A percentile compares a stretch with the other conserved stretches of the same genome.
These are phyloP conservation scores for Trichoderma sp. DNA, from an alignment of 2,329 filamentous ascomycete species.

Conservation along the genomic window DNA sequence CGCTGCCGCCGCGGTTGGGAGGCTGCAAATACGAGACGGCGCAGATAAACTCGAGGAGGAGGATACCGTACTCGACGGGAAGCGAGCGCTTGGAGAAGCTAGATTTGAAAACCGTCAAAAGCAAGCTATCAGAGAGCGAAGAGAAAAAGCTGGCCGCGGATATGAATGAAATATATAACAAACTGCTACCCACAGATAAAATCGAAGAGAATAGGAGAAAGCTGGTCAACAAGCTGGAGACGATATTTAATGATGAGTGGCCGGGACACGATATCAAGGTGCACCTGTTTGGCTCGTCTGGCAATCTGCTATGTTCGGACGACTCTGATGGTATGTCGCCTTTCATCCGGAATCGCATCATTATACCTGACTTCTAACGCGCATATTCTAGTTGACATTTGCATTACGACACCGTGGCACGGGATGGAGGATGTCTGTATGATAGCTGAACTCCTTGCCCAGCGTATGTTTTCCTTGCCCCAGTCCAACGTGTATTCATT, in stretches of 20 bases:
- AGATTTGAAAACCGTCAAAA: constrained; percentile 73
- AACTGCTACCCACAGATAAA: constrained; percentile 78
- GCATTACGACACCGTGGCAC: constrained; percentile 90
- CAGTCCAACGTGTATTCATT: too few species aligned
- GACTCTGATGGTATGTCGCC: constrained; percentile 85
- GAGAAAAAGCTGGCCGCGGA: constrained; percentile 77
- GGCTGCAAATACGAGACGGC: constrained; percentile 89
- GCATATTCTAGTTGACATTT: constrained; percentile 79
- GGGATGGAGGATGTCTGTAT: constrained; percentile 88
- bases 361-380: constrained; percentile 38
- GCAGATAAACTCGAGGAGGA: constrained; percentile 76
- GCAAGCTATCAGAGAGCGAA: constrained; percentile 70
- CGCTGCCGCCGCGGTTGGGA: constrained; percentile 60
- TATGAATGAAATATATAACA: constrained; percentile 83
- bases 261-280: constrained; percentile 88
- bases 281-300: constrained; percentile 96
- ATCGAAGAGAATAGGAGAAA: constrained; percentile 75
- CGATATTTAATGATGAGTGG: constrained; percentile 87
- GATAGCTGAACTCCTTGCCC: constrained; percentile 82
- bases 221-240: constrained; percentile 86
- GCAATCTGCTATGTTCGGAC: constrained; percentile 90
- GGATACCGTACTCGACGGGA: constrained; percentile 92
- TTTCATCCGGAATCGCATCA: background rate
- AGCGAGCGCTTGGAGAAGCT: constrained; percentile 74
- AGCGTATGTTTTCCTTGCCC: constrained; percentile 62